Conservation (phyloP, 306 rosid species). For the Canavalia gladiata region DNA sequence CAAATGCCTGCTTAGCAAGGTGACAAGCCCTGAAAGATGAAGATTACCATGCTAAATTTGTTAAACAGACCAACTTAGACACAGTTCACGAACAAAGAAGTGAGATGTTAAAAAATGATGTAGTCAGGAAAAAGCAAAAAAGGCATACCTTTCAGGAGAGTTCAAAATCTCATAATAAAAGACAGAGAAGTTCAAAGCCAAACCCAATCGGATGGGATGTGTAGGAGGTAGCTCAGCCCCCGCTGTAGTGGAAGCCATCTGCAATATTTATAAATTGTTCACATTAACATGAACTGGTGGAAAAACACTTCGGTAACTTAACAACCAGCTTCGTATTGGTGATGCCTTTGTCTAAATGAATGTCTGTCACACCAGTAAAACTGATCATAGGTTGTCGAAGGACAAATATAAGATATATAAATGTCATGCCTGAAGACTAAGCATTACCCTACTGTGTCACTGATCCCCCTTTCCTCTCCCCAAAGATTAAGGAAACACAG, state of each 20-base stretch:
- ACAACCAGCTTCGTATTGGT: not conserved
- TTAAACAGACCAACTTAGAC: conserved; percentile 7
- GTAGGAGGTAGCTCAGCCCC: conserved; percentile 71
- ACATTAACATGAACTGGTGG: conserved; percentile 7
- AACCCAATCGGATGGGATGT: conserved; percentile 72
- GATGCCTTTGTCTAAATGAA: conserved; percentile 20
- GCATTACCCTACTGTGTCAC: not conserved
- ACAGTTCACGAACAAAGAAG: not conserved
- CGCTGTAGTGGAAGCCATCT: conserved; percentile 62
- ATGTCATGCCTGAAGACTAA: conserved; percentile 14
- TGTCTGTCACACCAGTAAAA: conserved; percentile 16
- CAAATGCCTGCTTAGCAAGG: conserved; percentile 78
- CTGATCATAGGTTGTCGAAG: not conserved
- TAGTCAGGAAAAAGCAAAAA: not conserved
- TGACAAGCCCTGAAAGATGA: conserved; percentile 64
- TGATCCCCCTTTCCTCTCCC: not conserved
- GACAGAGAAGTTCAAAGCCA: conserved; percentile 80
- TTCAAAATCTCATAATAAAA: conserved; percentile 79
- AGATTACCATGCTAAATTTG: conserved; percentile 21
- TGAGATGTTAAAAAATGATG: not conserved
- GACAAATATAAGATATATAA: not conserved
- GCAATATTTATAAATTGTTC: conserved; percentile 41
- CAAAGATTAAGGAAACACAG: not conserved
- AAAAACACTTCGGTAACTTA: not conserved
- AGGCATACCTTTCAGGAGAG: conserved; percentile 73